A percentile compares a stretch with the other conserved stretches of the same genome.
These are phyloP conservation scores for Marasmius fiardii DNA, from an alignment of 1,284 basidiomycete species.

Conservation along the genomic window DNA sequence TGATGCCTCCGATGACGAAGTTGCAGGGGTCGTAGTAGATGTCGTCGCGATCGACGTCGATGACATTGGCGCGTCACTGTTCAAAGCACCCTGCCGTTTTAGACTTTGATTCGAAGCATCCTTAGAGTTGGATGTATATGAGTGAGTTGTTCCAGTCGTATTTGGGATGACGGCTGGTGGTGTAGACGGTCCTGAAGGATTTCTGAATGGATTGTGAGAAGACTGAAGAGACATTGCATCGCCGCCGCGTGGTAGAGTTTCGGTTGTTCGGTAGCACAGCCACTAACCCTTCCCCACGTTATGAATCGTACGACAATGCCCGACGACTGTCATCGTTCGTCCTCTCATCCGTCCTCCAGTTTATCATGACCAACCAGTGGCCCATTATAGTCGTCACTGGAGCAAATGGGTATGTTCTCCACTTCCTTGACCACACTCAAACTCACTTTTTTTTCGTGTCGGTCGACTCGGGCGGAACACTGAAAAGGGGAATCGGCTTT, in stretches of 20 bases:
- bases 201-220: slow-evolving; percentile 3
- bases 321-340: background rate
- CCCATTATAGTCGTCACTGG: slow-evolving; percentile 20
- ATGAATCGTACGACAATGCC: background rate
- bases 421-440: too few relatives aligned
- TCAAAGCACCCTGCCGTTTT: background rate
- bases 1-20: background rate
- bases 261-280: background rate
- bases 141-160: background rate
- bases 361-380: slow-evolving; percentile 1
- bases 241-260: background rate
- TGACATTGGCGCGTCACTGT: background rate
- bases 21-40: background rate
- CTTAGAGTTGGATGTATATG: background rate
- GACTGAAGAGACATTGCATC: background rate
- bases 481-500: slow-evolving; percentile 77
- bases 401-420: slow-evolving; percentile 46
- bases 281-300: background rate
- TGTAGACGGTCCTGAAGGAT: background rate
- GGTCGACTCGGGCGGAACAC: background rate
- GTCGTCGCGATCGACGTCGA: background rate
- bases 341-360: background rate
- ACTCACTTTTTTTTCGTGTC: slow-evolving; percentile 5
- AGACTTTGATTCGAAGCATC: background rate
- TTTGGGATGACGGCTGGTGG: background rate